Evolutionary conservation across 306 rosid genomes (phyloP), one percentile per base, ranked within the genome.

Genomic region (Arachis stenosperma): DNA sequence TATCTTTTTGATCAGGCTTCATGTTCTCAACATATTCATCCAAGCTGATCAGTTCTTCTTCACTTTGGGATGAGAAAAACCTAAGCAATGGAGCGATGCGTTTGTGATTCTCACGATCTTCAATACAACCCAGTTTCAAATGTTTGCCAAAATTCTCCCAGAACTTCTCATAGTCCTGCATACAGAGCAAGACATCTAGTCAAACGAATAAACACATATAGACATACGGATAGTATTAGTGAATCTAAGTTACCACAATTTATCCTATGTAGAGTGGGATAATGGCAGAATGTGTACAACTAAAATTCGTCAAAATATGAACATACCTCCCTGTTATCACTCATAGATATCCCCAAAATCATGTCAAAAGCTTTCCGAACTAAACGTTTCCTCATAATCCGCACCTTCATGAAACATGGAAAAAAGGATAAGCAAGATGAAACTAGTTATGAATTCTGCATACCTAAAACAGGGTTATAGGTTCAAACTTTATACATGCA

Each of bases 21-120:
- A 95, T 95, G 92, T 83, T 91, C 69, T 88, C 98, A 81, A 95
- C 93, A 84, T 95, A 95, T 75, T 91, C 99, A 40, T 95, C 98
- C 84, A 95, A 87, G 85, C 99, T 77, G 82, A 95, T 91, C 81
- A 88, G 58, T 10, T 84, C 89, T 65, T 85, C 86, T 57, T 90
- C 98, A 81, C 98, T 95, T 75, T 91, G 97, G 76, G 96, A 88
- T 77, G 99, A 90, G 88, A 80, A 86, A 83, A 95, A 95, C 41
- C 99, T 89, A 56, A 95, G 99, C 85, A 95, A 76, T 0, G 98
- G 99, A 68, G 92, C 99, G 83, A 91, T 81, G 37, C 99, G 97
- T 75, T 95, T 95, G 88, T 95, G 98, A 75, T 95, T 95, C 72
- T 90, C 99, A 46, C 88, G 90, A 84, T 95, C 99, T 81, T 95